Percentiles rank a stretch among this genome's conserved stretches.
phyloP scores from a whole-genome alignment of 2,329 filamentous ascomycete species.

The Trichophyton simii region DNA sequence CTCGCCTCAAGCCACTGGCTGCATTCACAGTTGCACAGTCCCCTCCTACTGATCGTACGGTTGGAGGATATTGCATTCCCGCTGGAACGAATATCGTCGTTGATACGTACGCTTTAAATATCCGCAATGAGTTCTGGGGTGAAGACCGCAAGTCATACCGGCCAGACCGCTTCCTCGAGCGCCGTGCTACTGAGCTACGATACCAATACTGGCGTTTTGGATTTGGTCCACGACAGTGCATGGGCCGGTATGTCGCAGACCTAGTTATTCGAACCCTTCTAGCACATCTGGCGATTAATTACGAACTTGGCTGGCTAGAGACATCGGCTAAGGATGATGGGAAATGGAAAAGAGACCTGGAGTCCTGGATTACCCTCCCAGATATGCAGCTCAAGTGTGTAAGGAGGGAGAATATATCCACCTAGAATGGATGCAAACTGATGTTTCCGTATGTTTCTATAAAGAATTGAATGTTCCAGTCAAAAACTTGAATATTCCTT shows the following conservation, averaged over 20 bases:
- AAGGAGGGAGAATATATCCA: background rate
- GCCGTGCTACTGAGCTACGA: background rate
- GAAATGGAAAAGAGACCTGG: background rate
- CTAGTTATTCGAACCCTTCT: background rate
- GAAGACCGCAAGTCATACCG: slow-evolving; percentile 24
- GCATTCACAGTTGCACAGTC: slow-evolving; percentile 34
- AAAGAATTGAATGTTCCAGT: too few species aligned
- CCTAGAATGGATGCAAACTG: background rate
- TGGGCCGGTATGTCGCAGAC: slow-evolving; percentile 2
- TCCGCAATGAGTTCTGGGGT: slow-evolving; percentile 30
- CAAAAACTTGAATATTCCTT: too few species aligned
- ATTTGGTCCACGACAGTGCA: slow-evolving; percentile 5
- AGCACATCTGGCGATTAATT: background rate
- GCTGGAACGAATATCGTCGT: slow-evolving; percentile 31
- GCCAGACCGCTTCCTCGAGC: slow-evolving; percentile 18
- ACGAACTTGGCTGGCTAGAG: background rate
- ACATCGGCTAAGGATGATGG: background rate
- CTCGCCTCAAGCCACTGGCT: slow-evolving; percentile 28
- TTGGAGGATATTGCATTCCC: slow-evolving; percentile 28
- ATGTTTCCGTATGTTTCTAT: too few species aligned
- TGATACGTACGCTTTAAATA: slow-evolving; percentile 35
- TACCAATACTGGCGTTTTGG: slow-evolving; percentile 6
- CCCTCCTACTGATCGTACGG: slow-evolving; percentile 23
- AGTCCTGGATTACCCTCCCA: background rate
- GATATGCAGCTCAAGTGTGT: background rate